Conservation (phyloP, 2,329 filamentous ascomycete species). For the Penicillium concentricum region DNA sequence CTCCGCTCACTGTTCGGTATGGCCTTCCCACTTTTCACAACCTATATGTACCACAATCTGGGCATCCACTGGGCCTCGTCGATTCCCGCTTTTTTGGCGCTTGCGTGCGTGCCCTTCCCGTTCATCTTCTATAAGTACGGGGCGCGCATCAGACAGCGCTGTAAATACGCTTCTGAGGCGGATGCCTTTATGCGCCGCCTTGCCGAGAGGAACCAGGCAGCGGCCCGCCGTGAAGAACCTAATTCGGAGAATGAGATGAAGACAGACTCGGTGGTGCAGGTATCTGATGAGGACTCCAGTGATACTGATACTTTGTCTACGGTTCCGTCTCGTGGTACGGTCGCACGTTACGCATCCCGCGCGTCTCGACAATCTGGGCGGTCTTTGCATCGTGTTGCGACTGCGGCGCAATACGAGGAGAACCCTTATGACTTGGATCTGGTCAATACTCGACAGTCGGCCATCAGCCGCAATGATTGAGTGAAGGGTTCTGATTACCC, state of each 20-base stretch:
- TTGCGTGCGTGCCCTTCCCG: conserved; percentile 27
- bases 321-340: conserved; percentile 16
- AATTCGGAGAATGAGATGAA: neutral
- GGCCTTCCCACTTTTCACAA: conserved; percentile 28
- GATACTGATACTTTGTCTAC: conserved; percentile 19
- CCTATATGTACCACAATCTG: conserved; percentile 26
- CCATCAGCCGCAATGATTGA: conserved; percentile 20
- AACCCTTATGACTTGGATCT: conserved; percentile 47
- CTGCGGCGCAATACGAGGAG: conserved; percentile 37
- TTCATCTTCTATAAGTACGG: conserved; percentile 31
- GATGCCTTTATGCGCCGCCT: conserved; percentile 37
- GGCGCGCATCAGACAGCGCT: conserved; percentile 15
- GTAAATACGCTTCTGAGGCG: conserved; percentile 29
- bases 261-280: neutral
- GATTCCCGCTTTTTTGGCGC: conserved; percentile 26
- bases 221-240: conserved; percentile 2
- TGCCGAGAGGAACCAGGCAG: conserved; percentile 19
- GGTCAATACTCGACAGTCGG: conserved; percentile 40
- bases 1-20: conserved; percentile 27
- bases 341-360: conserved; percentile 17
- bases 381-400: conserved; percentile 18
- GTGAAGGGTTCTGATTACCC: neutral
- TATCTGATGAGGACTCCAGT: conserved; percentile 6
- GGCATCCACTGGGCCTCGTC: conserved; percentile 28
- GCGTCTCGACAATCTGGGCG: conserved; percentile 19